phyloP scores from a whole-genome alignment of 768 basidiomycete genomes.

The Mycena maculata region DNA sequence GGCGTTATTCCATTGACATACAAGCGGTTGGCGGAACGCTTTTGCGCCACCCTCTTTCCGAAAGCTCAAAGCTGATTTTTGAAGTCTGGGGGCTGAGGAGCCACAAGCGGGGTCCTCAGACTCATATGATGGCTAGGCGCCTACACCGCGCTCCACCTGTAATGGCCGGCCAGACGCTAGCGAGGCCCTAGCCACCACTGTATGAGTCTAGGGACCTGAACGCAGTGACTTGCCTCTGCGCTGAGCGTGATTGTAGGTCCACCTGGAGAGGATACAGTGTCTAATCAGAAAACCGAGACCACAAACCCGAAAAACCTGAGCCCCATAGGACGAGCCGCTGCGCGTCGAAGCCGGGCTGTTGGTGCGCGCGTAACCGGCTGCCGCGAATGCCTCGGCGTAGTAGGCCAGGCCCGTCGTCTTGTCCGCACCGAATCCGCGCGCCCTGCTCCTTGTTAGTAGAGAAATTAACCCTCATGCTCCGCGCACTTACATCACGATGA shows the following conservation, averaged over 20 bases:
- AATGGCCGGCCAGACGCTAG: too few species aligned
- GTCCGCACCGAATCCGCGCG: constrained; percentile 46
- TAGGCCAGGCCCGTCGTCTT: constrained; percentile 45
- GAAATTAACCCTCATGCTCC: too few species aligned
- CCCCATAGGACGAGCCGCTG: constrained; percentile 49
- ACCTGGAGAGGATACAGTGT: constrained; percentile 30
- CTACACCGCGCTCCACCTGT: too few species aligned
- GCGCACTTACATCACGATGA: constrained; percentile 46
- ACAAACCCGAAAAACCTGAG: constrained; percentile 33
- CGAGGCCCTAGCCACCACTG: too few species aligned
- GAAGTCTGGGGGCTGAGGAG: too few species aligned
- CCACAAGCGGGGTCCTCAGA: too few species aligned
- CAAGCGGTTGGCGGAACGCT: too few species aligned
- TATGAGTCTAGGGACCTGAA: too few species aligned
- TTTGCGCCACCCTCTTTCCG: too few species aligned
- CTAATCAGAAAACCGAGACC: neutral
- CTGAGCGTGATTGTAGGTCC: constrained; percentile 46
- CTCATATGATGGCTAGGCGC: too few species aligned
- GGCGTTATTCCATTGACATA: too few species aligned
- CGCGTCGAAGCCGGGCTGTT: constrained; percentile 45
- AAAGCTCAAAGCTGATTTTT: too few species aligned
- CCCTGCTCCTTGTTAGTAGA: constrained; percentile 38
- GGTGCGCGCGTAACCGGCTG: constrained; percentile 46
- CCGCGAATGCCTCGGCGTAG: constrained; percentile 46
- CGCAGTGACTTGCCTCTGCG: constrained; percentile 41